Evolutionary conservation across 208 protist species (phyloP).

Genomic region (Phytomonas francai): DNA sequence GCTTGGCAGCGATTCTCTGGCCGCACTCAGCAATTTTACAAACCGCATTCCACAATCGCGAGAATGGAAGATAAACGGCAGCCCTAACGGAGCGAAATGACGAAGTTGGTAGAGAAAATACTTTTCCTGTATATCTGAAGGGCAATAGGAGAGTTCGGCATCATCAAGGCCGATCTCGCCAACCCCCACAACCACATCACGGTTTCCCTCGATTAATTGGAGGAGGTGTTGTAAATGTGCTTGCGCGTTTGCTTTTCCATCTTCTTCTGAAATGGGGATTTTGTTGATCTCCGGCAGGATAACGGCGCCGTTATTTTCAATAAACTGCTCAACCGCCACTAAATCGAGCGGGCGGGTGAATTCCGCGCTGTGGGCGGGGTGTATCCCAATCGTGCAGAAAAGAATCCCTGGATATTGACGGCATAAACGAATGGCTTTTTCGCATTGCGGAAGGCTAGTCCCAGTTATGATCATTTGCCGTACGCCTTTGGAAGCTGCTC

Average conservation of each 20-base stretch:
- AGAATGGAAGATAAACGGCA: conserved; percentile 91
- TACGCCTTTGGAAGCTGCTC: conserved; percentile 47
- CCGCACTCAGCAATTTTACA: conserved; percentile 43
- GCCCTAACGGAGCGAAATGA: conserved; percentile 32
- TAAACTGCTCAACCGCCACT: conserved; percentile 14
- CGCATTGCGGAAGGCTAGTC: conserved; percentile 61
- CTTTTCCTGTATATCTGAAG: conserved; percentile 57
- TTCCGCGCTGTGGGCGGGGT: conserved; percentile 74
- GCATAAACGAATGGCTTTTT: conserved; percentile 77
- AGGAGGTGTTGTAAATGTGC: conserved; percentile 45
- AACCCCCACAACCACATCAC: conserved; percentile 80
- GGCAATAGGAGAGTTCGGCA: conserved; percentile 75
- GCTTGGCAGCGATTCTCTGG: neutral
- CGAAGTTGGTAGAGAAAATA: conserved; percentile 64
- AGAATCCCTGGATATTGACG: conserved; percentile 45
- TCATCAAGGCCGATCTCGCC: conserved; percentile 91
- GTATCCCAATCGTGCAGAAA: conserved; percentile 77
- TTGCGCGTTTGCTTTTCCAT: conserved; percentile 14
- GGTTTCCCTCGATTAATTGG: conserved; percentile 48
- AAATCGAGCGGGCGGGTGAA: conserved; percentile 36
- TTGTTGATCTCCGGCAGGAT: conserved; percentile 21
- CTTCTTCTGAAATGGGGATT: neutral
- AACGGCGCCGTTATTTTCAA: conserved; percentile 24
- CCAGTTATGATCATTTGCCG: conserved; percentile 81
- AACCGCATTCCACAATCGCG: conserved; percentile 85